phyloP scores from a whole-genome alignment of 441 rosid species.

The Populus hybrid region DNA sequence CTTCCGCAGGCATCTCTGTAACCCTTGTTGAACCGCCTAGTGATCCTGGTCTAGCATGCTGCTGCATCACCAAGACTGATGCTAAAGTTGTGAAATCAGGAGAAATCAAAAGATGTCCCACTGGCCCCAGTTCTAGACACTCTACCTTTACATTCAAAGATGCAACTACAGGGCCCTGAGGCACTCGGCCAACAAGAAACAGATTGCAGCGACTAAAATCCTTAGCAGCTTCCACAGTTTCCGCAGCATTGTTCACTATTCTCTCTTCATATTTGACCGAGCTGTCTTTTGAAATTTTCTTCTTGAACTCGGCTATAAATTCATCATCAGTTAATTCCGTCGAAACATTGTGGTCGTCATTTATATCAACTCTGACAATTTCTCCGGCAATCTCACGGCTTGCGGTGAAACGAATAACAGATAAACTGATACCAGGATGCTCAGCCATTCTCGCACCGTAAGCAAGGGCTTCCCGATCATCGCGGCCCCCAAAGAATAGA shows the following conservation, averaged over 20 bases:
- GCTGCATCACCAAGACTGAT: constrained; percentile 68
- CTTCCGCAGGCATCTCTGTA: constrained; percentile 24
- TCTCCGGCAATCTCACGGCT: constrained; percentile 38
- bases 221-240: constrained; percentile 36
- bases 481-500: constrained; percentile 73
- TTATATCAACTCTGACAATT: constrained; percentile 27
- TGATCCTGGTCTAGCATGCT: constrained; percentile 25
- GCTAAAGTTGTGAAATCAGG: constrained; percentile 43
- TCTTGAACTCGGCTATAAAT: constrained; percentile 33
- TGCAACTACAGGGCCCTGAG: constrained; percentile 48
- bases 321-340: constrained; percentile 32
- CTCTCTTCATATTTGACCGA: constrained; percentile 52
- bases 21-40: constrained; percentile 5
- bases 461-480: constrained; percentile 81
- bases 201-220: constrained; percentile 54
- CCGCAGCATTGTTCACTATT: constrained; percentile 35
- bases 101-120: constrained; percentile 50
- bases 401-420: constrained; percentile 43
- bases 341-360: not conserved
- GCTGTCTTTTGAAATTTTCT: constrained; percentile 21
- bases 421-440: constrained; percentile 76
- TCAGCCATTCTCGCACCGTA: constrained; percentile 85
- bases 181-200: constrained; percentile 64
- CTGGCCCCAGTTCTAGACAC: constrained; percentile 67
- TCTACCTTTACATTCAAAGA: constrained; percentile 43